These are phyloP conservation scores for Mycena olivaceomarginata DNA, from an alignment of 768 basidiomycete species.

Conservation along the genomic window DNA sequence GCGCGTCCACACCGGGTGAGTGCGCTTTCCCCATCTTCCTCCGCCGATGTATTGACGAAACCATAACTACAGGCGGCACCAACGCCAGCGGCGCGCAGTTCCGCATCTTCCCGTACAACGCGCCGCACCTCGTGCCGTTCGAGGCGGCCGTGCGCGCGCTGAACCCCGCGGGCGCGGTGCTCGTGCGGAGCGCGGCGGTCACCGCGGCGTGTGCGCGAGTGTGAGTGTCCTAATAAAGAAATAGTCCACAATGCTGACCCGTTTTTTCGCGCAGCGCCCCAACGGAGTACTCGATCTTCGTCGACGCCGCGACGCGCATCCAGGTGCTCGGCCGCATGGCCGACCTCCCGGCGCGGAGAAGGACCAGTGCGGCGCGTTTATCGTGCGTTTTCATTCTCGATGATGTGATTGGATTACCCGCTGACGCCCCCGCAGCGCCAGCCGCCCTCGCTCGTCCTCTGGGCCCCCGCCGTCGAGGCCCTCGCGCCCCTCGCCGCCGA, in stretches of 20 bases:
- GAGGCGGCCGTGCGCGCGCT: slow-evolving; percentile 85
- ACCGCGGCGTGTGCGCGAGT: slow-evolving; percentile 83
- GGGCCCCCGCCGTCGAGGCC: slow-evolving; percentile 82
- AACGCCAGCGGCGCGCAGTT: slow-evolving; percentile 65
- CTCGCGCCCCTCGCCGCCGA: slow-evolving; percentile 84
- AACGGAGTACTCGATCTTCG: slow-evolving; percentile 73
- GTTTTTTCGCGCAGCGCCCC: slow-evolving; percentile 62
- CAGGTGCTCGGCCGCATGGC: slow-evolving; percentile 85
- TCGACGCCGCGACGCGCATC: slow-evolving; percentile 90
- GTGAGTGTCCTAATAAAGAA: slow-evolving; percentile 59
- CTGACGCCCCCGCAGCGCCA: slow-evolving; percentile 66
- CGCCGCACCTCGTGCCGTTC: slow-evolving; percentile 82
- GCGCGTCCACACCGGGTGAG: background rate
- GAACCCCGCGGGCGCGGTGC: slow-evolving; percentile 91
- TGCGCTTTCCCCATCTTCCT: background rate
- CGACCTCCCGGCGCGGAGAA: slow-evolving; percentile 86
- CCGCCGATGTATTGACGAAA: background rate
- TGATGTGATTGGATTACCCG: background rate
- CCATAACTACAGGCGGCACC: slow-evolving; percentile 46
- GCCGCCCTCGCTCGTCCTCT: slow-evolving; percentile 87
- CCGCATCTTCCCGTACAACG: slow-evolving; percentile 93
- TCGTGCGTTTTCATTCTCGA: slow-evolving; percentile 58
- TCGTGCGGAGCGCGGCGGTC: slow-evolving; percentile 84
- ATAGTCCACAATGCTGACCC: background rate
- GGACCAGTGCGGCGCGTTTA: slow-evolving; percentile 92